Percentiles rank a stretch among this genome's conserved stretches.
Conservation (phyloP, 2,329 filamentous ascomycete species). For the Colletotrichum magnum region DNA sequence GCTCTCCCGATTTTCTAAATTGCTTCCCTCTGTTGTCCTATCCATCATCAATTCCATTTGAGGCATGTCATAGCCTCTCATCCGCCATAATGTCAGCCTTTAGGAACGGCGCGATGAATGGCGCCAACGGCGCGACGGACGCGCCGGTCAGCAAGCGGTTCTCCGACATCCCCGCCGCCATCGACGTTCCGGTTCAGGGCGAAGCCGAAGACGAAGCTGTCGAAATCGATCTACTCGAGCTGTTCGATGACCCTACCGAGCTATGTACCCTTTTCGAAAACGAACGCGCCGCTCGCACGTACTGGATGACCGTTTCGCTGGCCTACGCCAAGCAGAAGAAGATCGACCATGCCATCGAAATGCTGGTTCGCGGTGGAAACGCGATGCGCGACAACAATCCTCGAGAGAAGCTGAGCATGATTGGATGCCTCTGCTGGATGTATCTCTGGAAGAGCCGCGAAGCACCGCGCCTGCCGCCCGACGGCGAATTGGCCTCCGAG, state of each 20-base stretch:
- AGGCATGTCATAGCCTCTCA: conserved; percentile 40
- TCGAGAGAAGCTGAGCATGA: conserved; percentile 87
- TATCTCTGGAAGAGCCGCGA: conserved; percentile 91
- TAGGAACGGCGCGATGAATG: conserved; percentile 61
- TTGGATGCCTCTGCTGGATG: conserved; percentile 91
- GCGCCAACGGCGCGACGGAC: conserved; percentile 55
- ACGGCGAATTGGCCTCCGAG: conserved; percentile 76
- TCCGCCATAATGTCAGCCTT: conserved; percentile 55
- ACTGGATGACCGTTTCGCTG: conserved; percentile 98
- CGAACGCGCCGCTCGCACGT: conserved; percentile 89
- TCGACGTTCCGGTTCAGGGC: conserved; percentile 76
- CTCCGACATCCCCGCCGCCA: conserved; percentile 74
- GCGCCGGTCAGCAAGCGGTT: conserved; percentile 69
- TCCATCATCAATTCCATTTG: conserved; percentile 24
- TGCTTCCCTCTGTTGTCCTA: conserved; percentile 17
- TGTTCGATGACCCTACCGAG: conserved; percentile 94
- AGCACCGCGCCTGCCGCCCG: conserved; percentile 74
- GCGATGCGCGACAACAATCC: conserved; percentile 79
- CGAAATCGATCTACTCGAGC: conserved; percentile 92
- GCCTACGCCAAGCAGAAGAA: conserved; percentile 97
- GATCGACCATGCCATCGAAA: conserved; percentile 85
- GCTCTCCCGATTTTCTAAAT: conserved; percentile 26
- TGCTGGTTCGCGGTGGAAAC: conserved; percentile 79
- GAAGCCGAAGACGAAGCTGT: conserved; percentile 81
- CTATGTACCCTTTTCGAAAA: conserved; percentile 96